Percentiles rank a stretch among this genome's conserved stretches.
phyloP scores from a whole-genome alignment of 78 protist species.

The Bodo saltans region DNA sequence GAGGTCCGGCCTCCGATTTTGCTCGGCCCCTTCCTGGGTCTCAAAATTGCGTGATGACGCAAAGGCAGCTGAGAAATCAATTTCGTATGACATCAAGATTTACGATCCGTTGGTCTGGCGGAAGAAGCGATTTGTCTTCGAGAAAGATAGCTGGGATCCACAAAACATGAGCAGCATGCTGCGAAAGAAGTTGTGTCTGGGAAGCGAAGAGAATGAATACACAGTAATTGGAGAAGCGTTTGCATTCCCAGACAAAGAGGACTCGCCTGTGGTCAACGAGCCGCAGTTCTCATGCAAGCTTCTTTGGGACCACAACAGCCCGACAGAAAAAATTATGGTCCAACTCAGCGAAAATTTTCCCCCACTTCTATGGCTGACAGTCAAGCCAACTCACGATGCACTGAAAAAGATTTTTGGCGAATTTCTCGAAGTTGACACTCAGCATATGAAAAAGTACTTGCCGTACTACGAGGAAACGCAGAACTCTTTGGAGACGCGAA shows the following conservation, averaged over 20 bases:
- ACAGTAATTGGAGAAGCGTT: not conserved
- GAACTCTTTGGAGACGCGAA: not conserved
- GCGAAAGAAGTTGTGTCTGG: not conserved
- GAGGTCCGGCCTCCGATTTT: too few relatives aligned
- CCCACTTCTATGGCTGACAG: slow-evolving; percentile 7
- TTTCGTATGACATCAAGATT: not conserved
- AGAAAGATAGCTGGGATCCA: not conserved
- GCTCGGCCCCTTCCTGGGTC: too few relatives aligned
- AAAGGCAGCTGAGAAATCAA: not conserved
- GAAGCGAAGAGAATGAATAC: not conserved
- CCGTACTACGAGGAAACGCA: not conserved
- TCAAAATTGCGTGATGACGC: not conserved
- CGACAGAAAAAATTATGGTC: not conserved
- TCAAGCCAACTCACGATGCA: not conserved
- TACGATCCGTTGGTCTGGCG: not conserved
- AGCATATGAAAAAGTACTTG: not conserved
- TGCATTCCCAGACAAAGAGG: not conserved
- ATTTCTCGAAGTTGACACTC: not conserved
- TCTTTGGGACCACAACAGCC: not conserved
- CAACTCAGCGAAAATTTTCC: slow-evolving; percentile 26
- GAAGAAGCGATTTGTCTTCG: not conserved
- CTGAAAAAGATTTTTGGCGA: not conserved
- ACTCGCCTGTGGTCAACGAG: not conserved
- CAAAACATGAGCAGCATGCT: not conserved
- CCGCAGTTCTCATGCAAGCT: not conserved